These are phyloP conservation scores for Raffaelea arxii DNA, from an alignment of 2,329 filamentous ascomycete genomes.

Conservation along the genomic window DNA sequence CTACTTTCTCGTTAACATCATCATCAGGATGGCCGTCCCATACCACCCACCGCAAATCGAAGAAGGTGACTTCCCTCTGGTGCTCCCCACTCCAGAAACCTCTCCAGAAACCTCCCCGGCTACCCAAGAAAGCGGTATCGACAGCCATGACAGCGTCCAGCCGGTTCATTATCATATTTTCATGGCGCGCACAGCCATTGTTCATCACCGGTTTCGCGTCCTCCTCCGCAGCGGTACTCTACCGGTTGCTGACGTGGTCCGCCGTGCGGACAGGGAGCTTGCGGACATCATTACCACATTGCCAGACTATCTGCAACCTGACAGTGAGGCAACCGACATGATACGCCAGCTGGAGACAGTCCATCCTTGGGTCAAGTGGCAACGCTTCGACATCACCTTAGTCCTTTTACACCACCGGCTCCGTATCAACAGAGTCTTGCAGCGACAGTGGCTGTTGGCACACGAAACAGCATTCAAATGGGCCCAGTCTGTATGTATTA, in stretches of 20 bases:
- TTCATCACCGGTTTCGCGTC: background rate
- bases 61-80: background rate
- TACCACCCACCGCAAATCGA: background rate
- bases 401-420: constrained; percentile 1
- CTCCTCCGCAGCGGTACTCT: background rate
- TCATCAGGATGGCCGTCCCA: background rate
- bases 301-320: background rate
- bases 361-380: constrained; percentile 3
- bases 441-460: background rate
- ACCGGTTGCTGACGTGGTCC: background rate
- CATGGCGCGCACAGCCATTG: background rate
- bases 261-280: background rate
- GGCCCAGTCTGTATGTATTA: background rate
- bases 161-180: constrained; percentile 1
- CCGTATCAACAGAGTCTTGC: background rate
- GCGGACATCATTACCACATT: constrained; percentile 1
- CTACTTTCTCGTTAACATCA: too few relatives aligned
- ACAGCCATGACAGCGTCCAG: background rate
- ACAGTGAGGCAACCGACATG: background rate
- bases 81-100: background rate
- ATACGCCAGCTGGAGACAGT: background rate
- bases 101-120: background rate
- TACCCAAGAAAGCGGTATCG: too few relatives aligned
- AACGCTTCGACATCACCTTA: background rate
- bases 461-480: background rate